Percentiles rank a stretch among this genome's conserved stretches.
These are phyloP conservation scores for Whalleya microplaca DNA, from an alignment of 2,329 filamentous ascomycete species.

Conservation along the genomic window DNA sequence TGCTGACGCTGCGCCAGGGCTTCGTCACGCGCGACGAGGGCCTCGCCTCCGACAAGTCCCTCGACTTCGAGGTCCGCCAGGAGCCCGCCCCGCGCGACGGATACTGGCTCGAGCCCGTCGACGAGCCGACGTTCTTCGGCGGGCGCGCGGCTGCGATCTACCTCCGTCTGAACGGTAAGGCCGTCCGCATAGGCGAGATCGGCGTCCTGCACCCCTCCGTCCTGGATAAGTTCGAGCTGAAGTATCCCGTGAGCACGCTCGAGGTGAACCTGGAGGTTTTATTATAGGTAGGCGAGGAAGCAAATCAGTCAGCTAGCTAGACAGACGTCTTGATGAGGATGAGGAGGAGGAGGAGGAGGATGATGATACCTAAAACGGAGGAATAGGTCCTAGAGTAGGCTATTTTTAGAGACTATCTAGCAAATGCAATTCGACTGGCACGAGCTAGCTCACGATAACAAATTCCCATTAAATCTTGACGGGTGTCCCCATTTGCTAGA, in stretches of 20 bases:
- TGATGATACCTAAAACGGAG: background rate
- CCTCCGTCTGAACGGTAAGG: slow-evolving; percentile 73
- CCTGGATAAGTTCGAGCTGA: slow-evolving; percentile 67
- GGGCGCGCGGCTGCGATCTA: slow-evolving; percentile 88
- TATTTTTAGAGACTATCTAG: too few relatives aligned
- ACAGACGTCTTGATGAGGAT: background rate
- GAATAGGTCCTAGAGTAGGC: background rate
- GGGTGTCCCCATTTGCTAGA: too few relatives aligned
- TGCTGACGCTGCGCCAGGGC: slow-evolving; percentile 85
- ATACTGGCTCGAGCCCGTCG: slow-evolving; percentile 94
- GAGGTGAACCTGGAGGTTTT: slow-evolving; percentile 96
- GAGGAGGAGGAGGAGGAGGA: background rate
- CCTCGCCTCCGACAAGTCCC: slow-evolving; percentile 50
- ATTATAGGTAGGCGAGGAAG: slow-evolving; percentile 56
- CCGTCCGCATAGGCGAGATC: slow-evolving; percentile 81
- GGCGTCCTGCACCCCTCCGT: slow-evolving; percentile 94
- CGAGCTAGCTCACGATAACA: background rate
- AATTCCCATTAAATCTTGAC: too few relatives aligned
- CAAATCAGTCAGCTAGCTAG: background rate
- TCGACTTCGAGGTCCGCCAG: slow-evolving; percentile 57
- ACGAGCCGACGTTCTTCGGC: slow-evolving; percentile 88
- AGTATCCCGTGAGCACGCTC: slow-evolving; percentile 86
- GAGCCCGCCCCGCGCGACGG: slow-evolving; percentile 65
- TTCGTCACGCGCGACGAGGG: slow-evolving; percentile 80
- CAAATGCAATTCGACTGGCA: background rate